A percentile compares a stretch with the other conserved stretches of the same genome.
Conservation (phyloP, 2,329 filamentous ascomycete species). For the Zasmidium cellare region DNA sequence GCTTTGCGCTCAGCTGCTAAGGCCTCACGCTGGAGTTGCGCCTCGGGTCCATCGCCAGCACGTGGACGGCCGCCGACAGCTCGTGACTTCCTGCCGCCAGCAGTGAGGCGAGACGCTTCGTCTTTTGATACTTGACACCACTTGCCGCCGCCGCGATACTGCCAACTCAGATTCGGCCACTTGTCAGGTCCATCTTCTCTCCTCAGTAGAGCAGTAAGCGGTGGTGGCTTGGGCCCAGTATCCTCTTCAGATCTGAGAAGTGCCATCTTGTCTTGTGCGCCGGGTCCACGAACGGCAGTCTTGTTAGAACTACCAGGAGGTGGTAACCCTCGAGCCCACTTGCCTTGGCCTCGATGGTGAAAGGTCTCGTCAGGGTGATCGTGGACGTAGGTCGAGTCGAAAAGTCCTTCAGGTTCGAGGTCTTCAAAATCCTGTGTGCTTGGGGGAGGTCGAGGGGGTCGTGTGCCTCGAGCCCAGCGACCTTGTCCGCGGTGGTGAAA, state of each 20-base stretch:
- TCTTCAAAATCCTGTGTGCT: background rate
- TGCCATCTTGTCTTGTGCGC: slow-evolving; percentile 13
- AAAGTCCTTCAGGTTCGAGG: slow-evolving; percentile 13
- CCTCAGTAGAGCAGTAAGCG: slow-evolving; percentile 26
- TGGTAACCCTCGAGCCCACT: slow-evolving; percentile 31
- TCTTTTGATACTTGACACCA: slow-evolving; percentile 32
- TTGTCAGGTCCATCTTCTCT: slow-evolving; percentile 33
- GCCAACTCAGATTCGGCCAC: slow-evolving; percentile 31
- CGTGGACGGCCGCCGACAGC: slow-evolving; percentile 9
- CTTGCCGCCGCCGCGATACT: slow-evolving; percentile 36
- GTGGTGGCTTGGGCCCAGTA: slow-evolving; percentile 18
- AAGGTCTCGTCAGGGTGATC: slow-evolving; percentile 30
- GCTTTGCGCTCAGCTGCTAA: slow-evolving; percentile 12
- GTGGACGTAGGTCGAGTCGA: slow-evolving; percentile 27
- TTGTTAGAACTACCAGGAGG: slow-evolving; percentile 27
- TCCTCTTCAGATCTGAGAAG: slow-evolving; percentile 14
- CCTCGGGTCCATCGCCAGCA: slow-evolving; percentile 18
- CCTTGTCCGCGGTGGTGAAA: slow-evolving; percentile 34
- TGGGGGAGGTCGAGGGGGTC: slow-evolving; percentile 7
- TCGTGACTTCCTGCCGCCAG: slow-evolving; percentile 10
- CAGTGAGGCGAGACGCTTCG: slow-evolving; percentile 12
- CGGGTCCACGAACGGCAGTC: slow-evolving; percentile 30
- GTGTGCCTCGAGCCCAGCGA: slow-evolving; percentile 24
- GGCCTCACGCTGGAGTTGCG: slow-evolving; percentile 26
- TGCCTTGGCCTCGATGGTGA: slow-evolving; percentile 32